Evolutionary conservation across 2,329 filamentous ascomycete genomes (phyloP), one percentile per base, ranked within the genome.

Genomic region (Orbilia oligospora): DNA sequence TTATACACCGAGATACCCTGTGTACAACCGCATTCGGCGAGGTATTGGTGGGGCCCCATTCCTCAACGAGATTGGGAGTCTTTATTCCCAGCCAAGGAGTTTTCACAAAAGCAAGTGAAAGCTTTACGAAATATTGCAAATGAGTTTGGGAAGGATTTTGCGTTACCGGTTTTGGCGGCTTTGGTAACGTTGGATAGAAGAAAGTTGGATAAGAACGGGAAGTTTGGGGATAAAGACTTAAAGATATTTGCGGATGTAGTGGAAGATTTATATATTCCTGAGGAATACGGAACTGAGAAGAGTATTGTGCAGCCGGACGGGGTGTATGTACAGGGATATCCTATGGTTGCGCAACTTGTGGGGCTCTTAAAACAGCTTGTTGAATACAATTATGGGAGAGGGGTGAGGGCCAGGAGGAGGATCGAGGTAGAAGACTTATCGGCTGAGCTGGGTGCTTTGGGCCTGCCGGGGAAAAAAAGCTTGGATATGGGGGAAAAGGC

Each of bases 381-480:
- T 51, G 73, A 77, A 46, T 71, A 77, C 27, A 71, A 68, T 38
- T 77, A 77, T n/a, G 73, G 73, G 33, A 71, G 63, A 27, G 73
- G 67, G 16, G 73, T 64, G 5, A 70, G 72, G 14, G 27, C 44
- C 20, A 53, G 53, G 22, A 63, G 68, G 53, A 71, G 33, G 49
- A 38, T 67, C 10, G 41, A 77, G 30, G 61, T 71, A 5, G 68
- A 77, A 22, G 56, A 71, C 48, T 14, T 76, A 33, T 24, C 64
- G 10, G 30, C 48, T 2, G 64, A 69, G 10, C 5, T 75, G 3
- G 71, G 55, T n/a, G 65, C 65, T 14, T 22, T 76, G 8, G 65
- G 56, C 22, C 65, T 76, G 5, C 72, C 66, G n/a, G 72, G 36
- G 12, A 70, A 76, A 49, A 67, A 66, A 64, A 64, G n/a, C 20